Evolutionary conservation across 176 grass and related monocot species (phyloP), one percentile per base, ranked within the genome.

Genomic region (Pharus latifolius): DNA sequence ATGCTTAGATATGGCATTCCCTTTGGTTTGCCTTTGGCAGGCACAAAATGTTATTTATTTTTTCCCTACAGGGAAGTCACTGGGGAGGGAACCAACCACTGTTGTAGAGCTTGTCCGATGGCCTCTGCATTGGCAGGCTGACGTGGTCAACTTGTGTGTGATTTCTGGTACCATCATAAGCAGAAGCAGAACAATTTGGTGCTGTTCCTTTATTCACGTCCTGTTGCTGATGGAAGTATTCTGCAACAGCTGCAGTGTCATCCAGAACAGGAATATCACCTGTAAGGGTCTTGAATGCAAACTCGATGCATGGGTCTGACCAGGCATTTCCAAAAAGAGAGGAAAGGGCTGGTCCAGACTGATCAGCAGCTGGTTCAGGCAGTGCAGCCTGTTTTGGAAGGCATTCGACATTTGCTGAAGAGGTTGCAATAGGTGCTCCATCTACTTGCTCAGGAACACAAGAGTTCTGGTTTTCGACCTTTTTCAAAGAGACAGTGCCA

Each of bases 231-330:
- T 76, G 78, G 15, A 78, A 75, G 55, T 76, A 76, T n/a, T 72
- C 58, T 4, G 53, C 20, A 2, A 67, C 61, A 40, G 49, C 38
- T 48, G 37, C 38, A 28, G 67, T 67, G 64, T 84, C 71, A 13
- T 86, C 83, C 23, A 80, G 35, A 52, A 82, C 55, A 34, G 83
- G 83, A 56, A 91, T 82, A 56, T 91, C 88, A 6, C 88, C 83
- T 49, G 69, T 91, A 47, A 91, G 83, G 18, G 83, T 91, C 70
- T 80, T 86, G 60, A 91, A 91, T 40, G 88, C 88, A 49, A 91
- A 91, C 61, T 91, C 83, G 19, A 91, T 76, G 59, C 88, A 91
- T 7, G 88, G 88, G 54, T 91, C 88, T 56, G 83, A 56, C 88
- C 88, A 91, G 9, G 62, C 8, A 69, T 80, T 67, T 69, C 88